Evolutionary conservation across 1,284 basidiomycete species (phyloP).

Genomic region (Apiotrichum laibachii): DNA sequence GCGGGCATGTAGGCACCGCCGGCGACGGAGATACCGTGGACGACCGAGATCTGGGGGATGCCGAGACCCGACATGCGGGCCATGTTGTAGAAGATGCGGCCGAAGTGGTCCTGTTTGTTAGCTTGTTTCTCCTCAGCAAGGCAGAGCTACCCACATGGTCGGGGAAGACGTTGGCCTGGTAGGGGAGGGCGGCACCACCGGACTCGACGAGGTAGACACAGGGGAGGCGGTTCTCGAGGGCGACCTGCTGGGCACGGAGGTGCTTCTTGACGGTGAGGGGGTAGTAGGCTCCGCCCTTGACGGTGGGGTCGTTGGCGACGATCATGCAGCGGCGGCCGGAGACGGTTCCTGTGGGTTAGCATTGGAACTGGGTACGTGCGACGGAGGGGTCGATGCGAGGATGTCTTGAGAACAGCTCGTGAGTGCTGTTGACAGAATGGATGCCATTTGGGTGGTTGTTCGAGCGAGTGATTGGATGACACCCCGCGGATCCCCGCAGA

Average conservation of each 20-base stretch:
- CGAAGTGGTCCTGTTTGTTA: constrained; percentile 68
- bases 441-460: no score
- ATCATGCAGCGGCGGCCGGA: constrained; percentile 81
- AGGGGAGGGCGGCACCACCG: constrained; percentile 86
- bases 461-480: no score
- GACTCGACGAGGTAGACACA: constrained; percentile 71
- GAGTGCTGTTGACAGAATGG: neutral
- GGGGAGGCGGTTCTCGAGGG: constrained; percentile 81
- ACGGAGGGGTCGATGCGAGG: neutral
- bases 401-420: neutral
- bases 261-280: constrained; percentile 96
- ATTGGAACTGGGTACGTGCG: no score
- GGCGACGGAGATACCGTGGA: constrained; percentile 92
- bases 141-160: constrained; percentile 27
- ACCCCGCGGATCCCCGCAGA: no score
- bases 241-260: constrained; percentile 87
- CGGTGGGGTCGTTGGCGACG: constrained; percentile 89
- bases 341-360: constrained; percentile 53
- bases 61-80: constrained; percentile 77
- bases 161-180: constrained; percentile 77
- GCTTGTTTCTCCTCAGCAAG: constrained; percentile 8
- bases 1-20: constrained; percentile 78
- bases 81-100: constrained; percentile 97
- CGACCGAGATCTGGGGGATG: constrained; percentile 87
- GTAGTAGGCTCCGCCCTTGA: constrained; percentile 90